Evolutionary conservation across 441 rosid species (phyloP).

Genomic region (Populus hybrid): DNA sequence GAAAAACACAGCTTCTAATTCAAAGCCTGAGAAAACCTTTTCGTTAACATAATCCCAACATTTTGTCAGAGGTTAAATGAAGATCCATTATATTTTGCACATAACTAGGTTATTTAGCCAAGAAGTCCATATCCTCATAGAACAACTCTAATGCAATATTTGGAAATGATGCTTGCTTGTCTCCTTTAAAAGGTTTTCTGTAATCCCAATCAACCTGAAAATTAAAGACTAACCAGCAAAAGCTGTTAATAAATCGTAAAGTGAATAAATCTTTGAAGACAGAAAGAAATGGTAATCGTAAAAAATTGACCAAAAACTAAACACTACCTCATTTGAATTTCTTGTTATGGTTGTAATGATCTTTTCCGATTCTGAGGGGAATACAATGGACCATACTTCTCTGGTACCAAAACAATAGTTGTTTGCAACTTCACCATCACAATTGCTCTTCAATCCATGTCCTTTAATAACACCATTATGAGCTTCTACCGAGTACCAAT

Average conservation of each 20-base stretch:
- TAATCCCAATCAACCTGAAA: neutral
- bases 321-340: slow-evolving; percentile 73
- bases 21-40: neutral
- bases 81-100: neutral
- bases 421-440: slow-evolving; percentile 50
- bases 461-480: slow-evolving; percentile 75
- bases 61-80: neutral
- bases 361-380: slow-evolving; percentile 89
- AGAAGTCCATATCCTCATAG: neutral
- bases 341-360: slow-evolving; percentile 69
- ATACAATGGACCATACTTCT: slow-evolving; percentile 86
- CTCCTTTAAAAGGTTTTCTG: neutral
- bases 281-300: neutral
- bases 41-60: neutral
- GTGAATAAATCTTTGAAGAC: neutral
- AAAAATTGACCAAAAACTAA: neutral
- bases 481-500: slow-evolving; percentile 86
- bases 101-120: neutral
- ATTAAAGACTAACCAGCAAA: neutral
- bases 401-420: slow-evolving; percentile 77
- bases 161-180: neutral
- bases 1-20: neutral
- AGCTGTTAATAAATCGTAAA: neutral
- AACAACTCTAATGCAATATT: neutral
- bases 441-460: slow-evolving; percentile 59